phyloP scores from a whole-genome alignment of 2,329 filamentous ascomycete genomes.

The Byssochlamys sp. region DNA sequence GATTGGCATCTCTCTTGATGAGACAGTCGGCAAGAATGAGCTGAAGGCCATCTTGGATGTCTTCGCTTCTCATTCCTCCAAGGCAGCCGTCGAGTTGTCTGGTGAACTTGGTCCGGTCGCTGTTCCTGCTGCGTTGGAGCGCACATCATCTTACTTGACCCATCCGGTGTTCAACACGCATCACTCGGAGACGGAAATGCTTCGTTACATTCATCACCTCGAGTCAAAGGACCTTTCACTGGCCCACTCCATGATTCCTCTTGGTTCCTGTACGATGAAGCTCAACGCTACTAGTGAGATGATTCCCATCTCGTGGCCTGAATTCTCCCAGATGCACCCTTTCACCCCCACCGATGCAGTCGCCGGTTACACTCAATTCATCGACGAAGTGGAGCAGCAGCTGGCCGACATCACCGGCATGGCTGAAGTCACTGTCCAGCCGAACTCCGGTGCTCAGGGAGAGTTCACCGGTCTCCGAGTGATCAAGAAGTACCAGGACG shows the following conservation, averaged over 20 bases:
- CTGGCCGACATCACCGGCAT: conserved; percentile 79
- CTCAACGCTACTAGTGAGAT: conserved; percentile 90
- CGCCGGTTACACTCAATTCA: conserved; percentile 60
- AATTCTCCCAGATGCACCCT: conserved; percentile 72
- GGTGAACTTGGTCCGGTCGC: conserved; percentile 31
- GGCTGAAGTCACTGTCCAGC: conserved; percentile 78
- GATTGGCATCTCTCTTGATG: conserved; percentile 69
- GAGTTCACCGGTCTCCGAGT: conserved; percentile 84
- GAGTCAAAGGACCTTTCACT: conserved; percentile 90
- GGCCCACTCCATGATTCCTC: conserved; percentile 92
- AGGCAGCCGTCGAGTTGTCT: conserved; percentile 22
- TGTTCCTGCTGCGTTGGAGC: conserved; percentile 49
- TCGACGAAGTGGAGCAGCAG: conserved; percentile 63
- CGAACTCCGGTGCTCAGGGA: conserved; percentile 91
- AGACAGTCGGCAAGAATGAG: conserved; percentile 53
- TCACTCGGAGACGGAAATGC: conserved; percentile 86
- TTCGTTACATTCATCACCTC: conserved; percentile 86
- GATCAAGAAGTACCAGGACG: conserved; percentile 74
- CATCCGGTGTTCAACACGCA: conserved; percentile 92
- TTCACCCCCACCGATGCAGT: conserved; percentile 58
- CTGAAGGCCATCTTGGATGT: conserved; percentile 49
- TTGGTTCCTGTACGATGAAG: conserved; percentile 98
- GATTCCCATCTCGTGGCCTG: conserved; percentile 69
- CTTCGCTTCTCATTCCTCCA: conserved; percentile 40
- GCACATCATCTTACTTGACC: conserved; percentile 67